Base-by-base conservation (phyloP, 164 flowering plant species). In the Warburgia ugandensis region DNA sequence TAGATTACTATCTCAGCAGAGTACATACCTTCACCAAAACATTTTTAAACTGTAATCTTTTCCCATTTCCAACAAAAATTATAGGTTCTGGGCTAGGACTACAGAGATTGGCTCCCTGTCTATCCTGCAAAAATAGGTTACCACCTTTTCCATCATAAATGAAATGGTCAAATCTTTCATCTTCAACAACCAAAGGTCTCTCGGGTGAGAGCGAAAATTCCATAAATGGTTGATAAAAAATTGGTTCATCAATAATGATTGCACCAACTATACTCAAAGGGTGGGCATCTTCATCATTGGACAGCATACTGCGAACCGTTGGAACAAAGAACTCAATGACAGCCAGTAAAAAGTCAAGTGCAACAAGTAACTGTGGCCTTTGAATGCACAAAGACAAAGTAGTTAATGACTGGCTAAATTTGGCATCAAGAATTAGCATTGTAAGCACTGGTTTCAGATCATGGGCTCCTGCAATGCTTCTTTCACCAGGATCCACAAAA, bases 261-360 rank as follows among this genome's bases (percentile, higher is more conserved):
- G 96, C 96, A 64, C 73, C 77, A 30, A 69, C 58, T 22, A 69
- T 45, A 59, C 59, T 57, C 10, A 69, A 54, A 17, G 71, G 58
- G 31, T 58, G 66, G 27, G 72, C 76, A 59, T 74, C 77, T 21
- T 83, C 94, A 45, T 82, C 78, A 59, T 62, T 69, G 48, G 81
- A 66, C 29, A 83, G 62, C 63, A 68, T 62, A 70, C 47, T 42
- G 22, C 84, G 73, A 50, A 86, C 69, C 5, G 73, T 48, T 29
- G 99, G 99, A 38, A 85, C 96, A 71, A 92, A 92, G 70, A 92
- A 92, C 69, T 92, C 99, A 45, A 73, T 84, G 35, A 86, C 75
- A n/a, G 88, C 96, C 28, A 92, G 73, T 44, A 92, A 65, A 69
- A 92, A 92, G 74, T 92, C 99, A 68, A 92, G 95, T 32, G 95